phyloP scores from a whole-genome alignment of 306 rosid genomes.

The Malus sieversii region DNA sequence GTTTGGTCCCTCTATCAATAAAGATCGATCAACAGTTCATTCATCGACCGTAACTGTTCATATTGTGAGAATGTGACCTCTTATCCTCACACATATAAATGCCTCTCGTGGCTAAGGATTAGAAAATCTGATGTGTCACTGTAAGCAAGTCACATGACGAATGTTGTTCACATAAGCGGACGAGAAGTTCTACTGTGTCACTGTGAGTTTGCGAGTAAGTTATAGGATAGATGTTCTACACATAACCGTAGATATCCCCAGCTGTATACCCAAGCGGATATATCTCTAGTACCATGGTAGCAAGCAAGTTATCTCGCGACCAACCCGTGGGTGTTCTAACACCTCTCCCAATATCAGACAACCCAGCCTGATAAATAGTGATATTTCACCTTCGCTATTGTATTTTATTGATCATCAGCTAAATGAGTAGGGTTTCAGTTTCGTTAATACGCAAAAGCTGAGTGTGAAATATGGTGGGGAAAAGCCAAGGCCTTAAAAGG shows the following conservation, averaged over 20 bases:
- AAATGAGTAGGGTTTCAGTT: neutral
- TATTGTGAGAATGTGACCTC: neutral
- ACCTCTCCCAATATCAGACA: slow-evolving; percentile 15
- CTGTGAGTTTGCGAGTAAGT: neutral
- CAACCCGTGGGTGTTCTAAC: neutral
- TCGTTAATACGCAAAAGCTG: neutral
- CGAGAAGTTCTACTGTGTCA: neutral
- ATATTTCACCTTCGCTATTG: neutral
- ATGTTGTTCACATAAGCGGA: neutral
- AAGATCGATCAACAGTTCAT: neutral
- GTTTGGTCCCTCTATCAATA: slow-evolving; percentile 28
- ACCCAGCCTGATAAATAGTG: neutral
- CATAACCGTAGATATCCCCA: neutral
- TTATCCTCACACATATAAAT: neutral
- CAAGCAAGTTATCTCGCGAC: neutral
- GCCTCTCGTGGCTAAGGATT: neutral
- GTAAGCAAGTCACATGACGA: neutral
- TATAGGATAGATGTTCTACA: neutral
- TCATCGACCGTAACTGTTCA: neutral
- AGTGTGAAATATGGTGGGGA: neutral
- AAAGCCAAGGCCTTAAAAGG: slow-evolving; percentile 16
- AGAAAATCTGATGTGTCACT: neutral
- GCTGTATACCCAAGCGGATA: neutral
- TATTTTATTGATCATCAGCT: neutral
- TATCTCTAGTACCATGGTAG: neutral